Conservation (phyloP, 768 basidiomycete species). For the Exsudoporus frostii region DNA sequence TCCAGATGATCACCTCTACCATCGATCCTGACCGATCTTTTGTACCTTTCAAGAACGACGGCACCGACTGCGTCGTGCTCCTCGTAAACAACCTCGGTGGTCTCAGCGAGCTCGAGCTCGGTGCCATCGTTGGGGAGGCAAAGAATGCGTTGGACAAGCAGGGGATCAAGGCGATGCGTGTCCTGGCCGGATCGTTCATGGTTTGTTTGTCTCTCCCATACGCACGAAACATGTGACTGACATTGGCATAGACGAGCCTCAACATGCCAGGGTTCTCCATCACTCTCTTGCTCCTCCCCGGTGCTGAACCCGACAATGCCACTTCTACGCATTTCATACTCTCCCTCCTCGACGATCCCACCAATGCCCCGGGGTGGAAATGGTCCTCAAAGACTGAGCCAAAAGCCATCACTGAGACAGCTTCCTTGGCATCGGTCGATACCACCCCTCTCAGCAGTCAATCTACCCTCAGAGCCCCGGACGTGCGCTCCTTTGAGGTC, state of each 20-base stretch:
- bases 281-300: conserved; percentile 74
- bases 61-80: conserved; percentile 67
- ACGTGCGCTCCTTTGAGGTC: conserved; percentile 49
- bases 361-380: conserved; percentile 81
- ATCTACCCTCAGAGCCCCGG: conserved; percentile 34
- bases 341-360: conserved; percentile 64
- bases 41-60: conserved; percentile 61
- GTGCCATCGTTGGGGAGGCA: conserved; percentile 63
- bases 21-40: conserved; percentile 76
- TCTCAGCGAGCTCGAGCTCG: conserved; percentile 77
- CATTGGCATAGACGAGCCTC: conserved; percentile 62
- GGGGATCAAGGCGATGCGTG: conserved; percentile 55
- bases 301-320: conserved; percentile 35
- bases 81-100: conserved; percentile 89
- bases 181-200: conserved; percentile 86
- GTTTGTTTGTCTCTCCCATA: conserved; percentile 35
- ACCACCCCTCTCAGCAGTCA: conserved; percentile 1
- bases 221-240: not conserved
- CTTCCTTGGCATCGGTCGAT: conserved; percentile 11
- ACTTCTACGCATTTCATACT: conserved; percentile 47
- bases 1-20: conserved; percentile 69
- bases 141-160: conserved; percentile 51
- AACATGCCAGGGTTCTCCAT: conserved; percentile 94
- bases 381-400: conserved; percentile 59
- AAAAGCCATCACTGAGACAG: conserved; percentile 15